Base-by-base conservation (phyloP, 345 rosid genomes). In the Capsella bursapastoris region DNA sequence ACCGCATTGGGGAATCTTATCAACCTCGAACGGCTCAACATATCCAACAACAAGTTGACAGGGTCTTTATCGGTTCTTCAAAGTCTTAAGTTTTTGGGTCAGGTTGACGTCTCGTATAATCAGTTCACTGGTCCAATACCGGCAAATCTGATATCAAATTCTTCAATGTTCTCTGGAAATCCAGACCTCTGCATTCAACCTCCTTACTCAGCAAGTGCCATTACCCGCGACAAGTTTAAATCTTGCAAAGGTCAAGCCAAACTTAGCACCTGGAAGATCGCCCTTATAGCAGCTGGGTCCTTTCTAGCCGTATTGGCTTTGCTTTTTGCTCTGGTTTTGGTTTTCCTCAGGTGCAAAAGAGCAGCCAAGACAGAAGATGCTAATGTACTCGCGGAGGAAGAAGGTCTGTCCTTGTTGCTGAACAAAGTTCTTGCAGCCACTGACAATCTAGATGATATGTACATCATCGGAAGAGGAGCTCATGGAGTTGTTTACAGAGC, bases 401-500 rank as follows among this genome's bases (percentile, higher is more conserved):
- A 78, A 61, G 90, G 90, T 0, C 56, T 80, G 25, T 64, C 91
- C 34, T 67, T 84, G 47, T 81, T 90, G 43, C 86, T 89, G 15
- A 78, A 76, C 53, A 65, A 86, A 81, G 87, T 85, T 70, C 84
- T 87, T 75, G 79, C 79, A 73, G 97, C 87, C 47, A 89, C 80
- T 76, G 80, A 70, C 8, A 76, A 76, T 70, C 75, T 70, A 44
- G 66, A 76, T 57, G 71, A 69, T 44, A 76, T 63, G 71, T 76
- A 76, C 71, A 70, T 70, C 44, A 70, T 76, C 27, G 80, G 95
- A 34, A 85, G 78, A 75, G 98, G 97, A 75, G 88, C 86, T 16
- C 98, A 93, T 57, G 98, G 97, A 78, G 80, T 80, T 55, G 90
- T 93, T 64, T 93, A 85, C 63, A 90, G 82, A 81, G 97, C 87